A percentile compares a stretch with the other conserved stretches of the same genome.
phyloP scores from a whole-genome alignment of 2,329 filamentous ascomycete genomes.

The Chrysosporium keratinophilum region DNA sequence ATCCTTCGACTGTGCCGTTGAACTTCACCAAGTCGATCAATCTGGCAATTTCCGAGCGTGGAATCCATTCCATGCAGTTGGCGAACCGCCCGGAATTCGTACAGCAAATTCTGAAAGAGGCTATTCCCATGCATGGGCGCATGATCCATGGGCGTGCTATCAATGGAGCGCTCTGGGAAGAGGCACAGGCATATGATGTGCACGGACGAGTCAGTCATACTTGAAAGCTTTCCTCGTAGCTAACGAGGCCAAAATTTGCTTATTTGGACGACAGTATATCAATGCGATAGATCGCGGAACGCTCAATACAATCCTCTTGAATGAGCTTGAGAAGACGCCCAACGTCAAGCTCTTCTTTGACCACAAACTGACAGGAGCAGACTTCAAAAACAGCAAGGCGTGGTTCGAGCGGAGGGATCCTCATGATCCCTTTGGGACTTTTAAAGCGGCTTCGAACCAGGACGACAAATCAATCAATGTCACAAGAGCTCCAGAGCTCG shows the following conservation, averaged over 20 bases:
- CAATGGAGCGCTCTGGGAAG: constrained; percentile 59
- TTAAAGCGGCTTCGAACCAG: constrained; percentile 25
- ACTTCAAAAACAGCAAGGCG: constrained; percentile 66
- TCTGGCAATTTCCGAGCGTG: constrained; percentile 82
- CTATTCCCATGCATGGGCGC: constrained; percentile 86
- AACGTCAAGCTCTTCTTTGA: constrained; percentile 91
- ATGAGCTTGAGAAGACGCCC: constrained; percentile 69
- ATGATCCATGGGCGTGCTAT: constrained; percentile 77
- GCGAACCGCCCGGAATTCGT: constrained; percentile 58
- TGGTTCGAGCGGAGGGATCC: constrained; percentile 63
- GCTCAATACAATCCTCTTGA: constrained; percentile 72
- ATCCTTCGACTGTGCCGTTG: constrained; percentile 69
- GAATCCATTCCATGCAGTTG: constrained; percentile 74
- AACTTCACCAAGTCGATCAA: constrained; percentile 99
- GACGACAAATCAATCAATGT: constrained; percentile 13
- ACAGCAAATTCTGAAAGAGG: constrained; percentile 61
- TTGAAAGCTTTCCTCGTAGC: neutral
- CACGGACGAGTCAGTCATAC: constrained; percentile 60
- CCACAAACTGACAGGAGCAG: constrained; percentile 83
- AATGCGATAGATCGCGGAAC: constrained; percentile 74
- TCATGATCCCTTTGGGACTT: constrained; percentile 24
- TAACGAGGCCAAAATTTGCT: neutral
- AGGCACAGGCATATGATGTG: constrained; percentile 80
- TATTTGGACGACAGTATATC: constrained; percentile 50
- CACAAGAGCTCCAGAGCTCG: constrained; percentile 56